These are phyloP conservation scores for Scheffersomyces amazonensis DNA, from an alignment of 805 yeast species.

Conservation along the genomic window DNA sequence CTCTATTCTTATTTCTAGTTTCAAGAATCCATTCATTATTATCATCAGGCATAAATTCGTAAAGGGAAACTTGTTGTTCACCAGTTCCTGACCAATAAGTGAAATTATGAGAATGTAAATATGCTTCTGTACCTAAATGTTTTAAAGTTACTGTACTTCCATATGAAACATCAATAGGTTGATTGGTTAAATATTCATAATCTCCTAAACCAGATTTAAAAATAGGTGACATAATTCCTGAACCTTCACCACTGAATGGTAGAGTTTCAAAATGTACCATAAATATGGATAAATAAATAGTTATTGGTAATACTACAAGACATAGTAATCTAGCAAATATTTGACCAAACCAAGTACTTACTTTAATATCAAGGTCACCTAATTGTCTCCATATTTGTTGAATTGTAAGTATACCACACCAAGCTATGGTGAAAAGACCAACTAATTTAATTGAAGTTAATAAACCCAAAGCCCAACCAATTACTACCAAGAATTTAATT, in stretches of 20 bases:
- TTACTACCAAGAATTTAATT: conserved; percentile 46
- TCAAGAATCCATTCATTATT: conserved; percentile 79
- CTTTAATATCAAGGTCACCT: conserved; percentile 61
- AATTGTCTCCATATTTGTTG: conserved; percentile 62
- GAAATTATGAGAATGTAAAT: conserved; percentile 73
- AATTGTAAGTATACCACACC: conserved; percentile 53
- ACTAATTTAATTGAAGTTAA: conserved; percentile 64
- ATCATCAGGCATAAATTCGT: conserved; percentile 53
- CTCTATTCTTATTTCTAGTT: conserved; percentile 26
- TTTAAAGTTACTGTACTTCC: conserved; percentile 74
- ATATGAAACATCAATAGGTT: conserved; percentile 65
- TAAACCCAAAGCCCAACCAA: conserved; percentile 55
- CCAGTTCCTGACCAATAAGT: conserved; percentile 63
- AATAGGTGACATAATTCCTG: conserved; percentile 60
- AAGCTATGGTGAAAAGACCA: conserved; percentile 64
- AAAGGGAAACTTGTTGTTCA: conserved; percentile 78
- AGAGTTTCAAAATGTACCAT: conserved; percentile 52
- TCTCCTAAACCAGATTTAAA: conserved; percentile 60
- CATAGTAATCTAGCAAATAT: conserved; percentile 35
- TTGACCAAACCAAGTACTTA: conserved; percentile 36
- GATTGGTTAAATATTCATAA: conserved; percentile 27
- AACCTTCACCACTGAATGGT: conserved; percentile 53
- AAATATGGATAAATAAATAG: conserved; percentile 57
- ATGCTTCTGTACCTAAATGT: conserved; percentile 68
- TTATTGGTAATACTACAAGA: conserved; percentile 52